Evolutionary conservation across 2,329 filamentous ascomycete species (phyloP).

Genomic region (Ophiobolus disseminans): DNA sequence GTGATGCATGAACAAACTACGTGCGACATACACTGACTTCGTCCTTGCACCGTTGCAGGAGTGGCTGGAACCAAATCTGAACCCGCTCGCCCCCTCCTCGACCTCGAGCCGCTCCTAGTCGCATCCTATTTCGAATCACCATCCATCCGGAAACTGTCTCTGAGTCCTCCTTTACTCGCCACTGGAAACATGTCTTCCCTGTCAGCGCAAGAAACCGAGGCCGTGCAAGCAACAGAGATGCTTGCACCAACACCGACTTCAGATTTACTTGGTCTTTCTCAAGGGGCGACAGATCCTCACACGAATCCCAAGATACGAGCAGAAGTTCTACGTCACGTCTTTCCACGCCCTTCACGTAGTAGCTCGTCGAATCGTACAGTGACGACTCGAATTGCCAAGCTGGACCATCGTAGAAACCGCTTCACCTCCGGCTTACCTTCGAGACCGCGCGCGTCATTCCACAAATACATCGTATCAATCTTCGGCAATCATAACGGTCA

Average conservation of each 20-base stretch:
- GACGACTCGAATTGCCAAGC: conserved; percentile 18
- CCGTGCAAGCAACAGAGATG: not conserved
- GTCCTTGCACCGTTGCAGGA: no score
- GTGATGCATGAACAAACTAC: no score
- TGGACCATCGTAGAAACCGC: conserved; percentile 13
- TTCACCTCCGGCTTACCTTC: conserved; percentile 18
- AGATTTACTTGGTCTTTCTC: not conserved
- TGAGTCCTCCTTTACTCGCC: conserved; percentile 13
- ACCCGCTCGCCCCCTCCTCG: conserved; percentile 27
- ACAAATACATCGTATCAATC: conserved; percentile 37
- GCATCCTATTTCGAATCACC: conserved; percentile 26
- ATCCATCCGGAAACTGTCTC: conserved; percentile 15
- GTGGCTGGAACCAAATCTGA: conserved; percentile 49
- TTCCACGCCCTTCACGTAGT: not conserved
- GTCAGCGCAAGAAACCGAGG: not conserved
- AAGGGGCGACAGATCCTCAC: not conserved
- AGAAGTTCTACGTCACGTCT: not conserved
- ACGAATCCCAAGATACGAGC: not conserved
- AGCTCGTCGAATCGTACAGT: conserved; percentile 2
- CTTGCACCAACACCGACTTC: not conserved
- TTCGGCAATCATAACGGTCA: conserved; percentile 24
- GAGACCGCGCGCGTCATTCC: conserved; percentile 30
- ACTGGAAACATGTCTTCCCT: conserved; percentile 16
- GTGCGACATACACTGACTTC: no score
- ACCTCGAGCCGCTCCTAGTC: conserved; percentile 17